These are phyloP conservation scores for Zygosaccharomyces sapae DNA, from an alignment of 1,139 yeast genomes.

Conservation along the genomic window DNA sequence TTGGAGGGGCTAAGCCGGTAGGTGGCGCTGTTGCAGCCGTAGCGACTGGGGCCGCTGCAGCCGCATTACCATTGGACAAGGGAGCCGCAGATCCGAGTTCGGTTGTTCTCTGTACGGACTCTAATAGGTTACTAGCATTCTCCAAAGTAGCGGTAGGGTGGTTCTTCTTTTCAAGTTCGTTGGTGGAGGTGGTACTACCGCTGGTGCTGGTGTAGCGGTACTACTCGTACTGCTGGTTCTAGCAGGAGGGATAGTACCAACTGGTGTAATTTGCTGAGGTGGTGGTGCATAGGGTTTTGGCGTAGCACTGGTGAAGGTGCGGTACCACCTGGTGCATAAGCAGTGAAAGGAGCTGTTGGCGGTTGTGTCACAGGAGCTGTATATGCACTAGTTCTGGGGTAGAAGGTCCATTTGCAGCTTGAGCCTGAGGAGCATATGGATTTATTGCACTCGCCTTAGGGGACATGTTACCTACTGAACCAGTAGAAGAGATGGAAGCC, in stretches of 20 bases:
- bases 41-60: constrained; percentile 12
- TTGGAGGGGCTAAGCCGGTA: constrained; percentile 9
- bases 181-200: constrained; percentile 22
- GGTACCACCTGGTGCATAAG: constrained; percentile 36
- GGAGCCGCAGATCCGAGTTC: constrained; percentile 9
- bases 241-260: constrained; percentile 12
- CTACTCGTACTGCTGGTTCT: constrained; percentile 21
- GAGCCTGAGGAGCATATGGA: constrained; percentile 19
- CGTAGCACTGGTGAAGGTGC: constrained; percentile 11
- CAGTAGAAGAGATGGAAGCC: constrained; percentile 14
- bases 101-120: constrained; percentile 22
- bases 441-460: constrained; percentile 7
- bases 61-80: constrained; percentile 4
- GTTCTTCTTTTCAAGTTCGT: constrained; percentile 22
- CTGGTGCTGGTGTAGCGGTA: constrained; percentile 17
- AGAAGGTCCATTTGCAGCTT: constrained; percentile 16
- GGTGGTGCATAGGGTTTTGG: constrained; percentile 44
- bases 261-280: constrained; percentile 19
- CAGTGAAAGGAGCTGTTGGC: constrained; percentile 29
- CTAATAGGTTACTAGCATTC: constrained; percentile 23
- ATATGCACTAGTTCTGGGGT: constrained; percentile 16
- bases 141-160: constrained; percentile 22
- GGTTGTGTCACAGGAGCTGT: constrained; percentile 21
- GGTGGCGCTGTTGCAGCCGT: constrained; percentile 10
- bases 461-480: constrained; percentile 11